These are phyloP conservation scores for Cicer cuneatum DNA, from an alignment of 306 rosid species.

Conservation along the genomic window DNA sequence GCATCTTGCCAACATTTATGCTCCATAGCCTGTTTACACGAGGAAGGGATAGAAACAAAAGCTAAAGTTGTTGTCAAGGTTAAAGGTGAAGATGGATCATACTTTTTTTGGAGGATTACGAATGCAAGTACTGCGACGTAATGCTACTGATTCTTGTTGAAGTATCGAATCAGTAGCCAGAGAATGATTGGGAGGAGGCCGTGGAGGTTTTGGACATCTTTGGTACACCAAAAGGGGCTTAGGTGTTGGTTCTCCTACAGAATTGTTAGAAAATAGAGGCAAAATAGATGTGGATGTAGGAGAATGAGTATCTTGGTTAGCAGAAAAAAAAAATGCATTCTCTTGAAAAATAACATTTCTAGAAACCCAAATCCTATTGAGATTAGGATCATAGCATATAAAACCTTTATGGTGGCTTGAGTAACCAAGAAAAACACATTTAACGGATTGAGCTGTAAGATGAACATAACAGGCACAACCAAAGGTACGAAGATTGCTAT, in stretches of 20 bases:
- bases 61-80: constrained; percentile 7
- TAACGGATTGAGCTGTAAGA: no score
- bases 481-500: no score
- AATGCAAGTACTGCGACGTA: background rate
- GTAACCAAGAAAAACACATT: no score
- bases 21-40: constrained; percentile 14
- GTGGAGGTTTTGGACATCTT: background rate
- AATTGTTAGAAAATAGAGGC: background rate
- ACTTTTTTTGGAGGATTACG: background rate
- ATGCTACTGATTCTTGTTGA: background rate
- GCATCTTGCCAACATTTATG: constrained; percentile 6
- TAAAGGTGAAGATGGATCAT: background rate
- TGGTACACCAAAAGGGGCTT: background rate
- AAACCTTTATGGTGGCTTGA: no score
- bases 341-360: background rate
- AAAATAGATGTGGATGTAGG: background rate
- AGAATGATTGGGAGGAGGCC: background rate
- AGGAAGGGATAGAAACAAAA: background rate
- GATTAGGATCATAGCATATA: background rate
- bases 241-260: background rate
- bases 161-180: background rate
- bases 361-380: background rate
- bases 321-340: background rate
- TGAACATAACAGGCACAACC: no score
- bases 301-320: background rate